Percentiles rank a stretch among this genome's conserved stretches.
phyloP scores from a whole-genome alignment of 140 eudicot species.

The Stevia rebaudiana region DNA sequence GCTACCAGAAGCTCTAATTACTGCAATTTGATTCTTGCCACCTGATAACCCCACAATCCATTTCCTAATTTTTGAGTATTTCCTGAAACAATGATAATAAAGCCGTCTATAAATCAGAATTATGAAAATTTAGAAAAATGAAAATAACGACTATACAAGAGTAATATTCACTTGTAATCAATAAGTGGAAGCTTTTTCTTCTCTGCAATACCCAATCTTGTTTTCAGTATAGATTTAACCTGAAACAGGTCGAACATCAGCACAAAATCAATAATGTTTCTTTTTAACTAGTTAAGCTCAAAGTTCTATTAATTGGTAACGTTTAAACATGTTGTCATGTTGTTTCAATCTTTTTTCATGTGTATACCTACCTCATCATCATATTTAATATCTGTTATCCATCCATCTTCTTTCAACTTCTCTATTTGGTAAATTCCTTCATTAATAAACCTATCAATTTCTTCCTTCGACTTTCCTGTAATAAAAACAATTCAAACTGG shows the following conservation, averaged over 20 bases:
- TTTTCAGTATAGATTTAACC: constrained; percentile 76
- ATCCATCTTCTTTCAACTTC: constrained; percentile 79
- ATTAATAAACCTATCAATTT: constrained; percentile 65
- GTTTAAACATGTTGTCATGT: background rate
- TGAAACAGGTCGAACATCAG: constrained; percentile 22
- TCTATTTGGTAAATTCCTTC: constrained; percentile 83
- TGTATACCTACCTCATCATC: constrained; percentile 91
- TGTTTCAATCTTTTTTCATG: background rate
- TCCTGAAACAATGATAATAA: constrained; percentile 33
- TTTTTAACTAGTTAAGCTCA: background rate
- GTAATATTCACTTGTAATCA: constrained; percentile 52
- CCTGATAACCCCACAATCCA: constrained; percentile 88
- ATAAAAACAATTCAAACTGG: constrained; percentile 6
- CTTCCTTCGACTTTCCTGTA: constrained; percentile 78
- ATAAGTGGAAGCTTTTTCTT: constrained; percentile 70
- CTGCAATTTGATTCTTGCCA: constrained; percentile 64
- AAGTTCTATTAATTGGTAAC: background rate
- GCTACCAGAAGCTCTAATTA: constrained; percentile 87
- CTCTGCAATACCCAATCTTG: constrained; percentile 46
- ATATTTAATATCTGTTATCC: constrained; percentile 90
- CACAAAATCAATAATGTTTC: background rate
- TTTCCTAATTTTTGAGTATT: constrained; percentile 58
- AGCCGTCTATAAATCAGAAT: background rate
- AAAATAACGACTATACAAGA: background rate
- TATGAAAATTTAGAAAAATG: background rate